Base-by-base conservation (phyloP, 306 rosid genomes). In the Acacia melanoxylon region DNA sequence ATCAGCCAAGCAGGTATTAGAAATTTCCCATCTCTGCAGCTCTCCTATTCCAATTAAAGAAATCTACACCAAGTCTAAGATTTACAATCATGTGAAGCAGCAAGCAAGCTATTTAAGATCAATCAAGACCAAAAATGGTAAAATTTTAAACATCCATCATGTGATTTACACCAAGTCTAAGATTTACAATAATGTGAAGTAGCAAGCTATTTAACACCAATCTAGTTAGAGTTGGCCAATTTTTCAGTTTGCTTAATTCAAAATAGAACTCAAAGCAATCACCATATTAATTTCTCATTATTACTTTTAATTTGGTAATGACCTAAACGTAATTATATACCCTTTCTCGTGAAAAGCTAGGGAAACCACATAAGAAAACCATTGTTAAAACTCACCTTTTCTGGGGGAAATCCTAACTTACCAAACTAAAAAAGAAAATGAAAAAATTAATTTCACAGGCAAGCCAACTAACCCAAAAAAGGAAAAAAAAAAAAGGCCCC, bases 61-160 rank as follows among this genome's bases (percentile, higher is more conserved):
- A 76, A 44, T 42, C 48, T 61, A 49, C 51, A 22, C 33, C 19
- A 0, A 10, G 67, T 24, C 67, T 25, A 24, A 25, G 17, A 25
- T 12, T 12, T 24, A 61, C 67, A 10, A 72, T 56, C 75, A 74
- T 8, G 17, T 54, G 62, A 78, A 61, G 62, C 22, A 48, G 49
- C 52, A 78, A 48, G 49, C 52, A 78, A 61, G 68, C 17, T 48
- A 59, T 40, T 68, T 42, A 56, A 35, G 81, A 65, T 9, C 65
- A 59, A 69, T 74, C 49, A 12, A 3, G 25, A 48, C 3, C 62
- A 58, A 40, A 42, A 1, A 61, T 9, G 27, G 27, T 41, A 58
- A 65, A 71, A 56, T 75, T 61, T 79, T 73, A 73, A 81, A 75
- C 68, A 68, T 66, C 22, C 75, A 16, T 81, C 74, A 67, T 27